Base-by-base conservation (phyloP, 495 filamentous ascomycete species). In the Penicillium ochrochloron region DNA sequence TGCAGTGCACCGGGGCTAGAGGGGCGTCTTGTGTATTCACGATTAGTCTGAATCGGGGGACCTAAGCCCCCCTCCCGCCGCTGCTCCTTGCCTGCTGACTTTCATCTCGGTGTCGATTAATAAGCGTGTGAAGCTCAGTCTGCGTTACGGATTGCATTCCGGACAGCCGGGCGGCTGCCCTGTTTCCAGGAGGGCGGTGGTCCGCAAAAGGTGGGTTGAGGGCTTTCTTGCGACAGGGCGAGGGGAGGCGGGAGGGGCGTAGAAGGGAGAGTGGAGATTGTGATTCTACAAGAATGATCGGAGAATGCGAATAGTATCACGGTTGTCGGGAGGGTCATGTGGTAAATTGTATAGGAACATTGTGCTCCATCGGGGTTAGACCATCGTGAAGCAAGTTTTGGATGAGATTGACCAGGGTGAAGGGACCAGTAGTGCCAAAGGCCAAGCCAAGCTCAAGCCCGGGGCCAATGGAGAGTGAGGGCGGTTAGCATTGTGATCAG, bases 241-340 rank as follows among this genome's bases (percentile, higher is more conserved):
- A 48, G 42, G 42, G 42, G 21, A 48, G 42, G 42, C 42, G 42
- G 42, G 6, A 34, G 31, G 53, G 53, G 53, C 9, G 53, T 56
- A 7, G 37, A 41, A 2, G 37, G 14, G 37, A 41, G 35, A 31
- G 56, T 58, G 56, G 56, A 44, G 56, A 58, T 58, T 39, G 37
- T 5, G 1, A 37, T 57, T n/a, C 33, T 25, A 25, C 19, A 12
- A 58, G 27, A 11, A 44, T 42, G 12, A 25, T 44, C 37, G 37
- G 23, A 31, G n/a, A 29, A 12, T 10, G 14, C 39, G 12, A 23
- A 23, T 14, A 19, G 23, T 35, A 25, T 41, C 11, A 14, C 39
- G 39, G 37, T 19, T 12, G 5, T 15, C 19, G n/a, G 15, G 27
- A 58, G 35, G 34, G 11, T 14, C 17, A 3, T 37, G 54, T 2